phyloP scores from a whole-genome alignment of 176 grass and related monocot genomes.

The Carex kokanica region DNA sequence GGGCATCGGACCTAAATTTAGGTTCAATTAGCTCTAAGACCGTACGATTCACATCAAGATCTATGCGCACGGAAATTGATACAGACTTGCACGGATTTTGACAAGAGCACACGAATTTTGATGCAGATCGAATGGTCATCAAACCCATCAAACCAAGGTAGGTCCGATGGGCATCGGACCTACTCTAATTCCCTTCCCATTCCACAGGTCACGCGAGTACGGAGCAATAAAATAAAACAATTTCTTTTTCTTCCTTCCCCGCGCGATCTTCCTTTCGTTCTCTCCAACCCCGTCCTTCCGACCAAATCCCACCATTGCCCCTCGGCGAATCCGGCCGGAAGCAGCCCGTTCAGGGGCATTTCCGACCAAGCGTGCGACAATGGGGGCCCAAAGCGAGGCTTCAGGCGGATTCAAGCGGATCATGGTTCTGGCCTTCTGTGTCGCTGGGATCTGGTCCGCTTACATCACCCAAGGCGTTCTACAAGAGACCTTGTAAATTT shows the following conservation, averaged over 20 bases:
- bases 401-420: slow-evolving; percentile 37
- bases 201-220: neutral
- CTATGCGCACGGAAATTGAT: too few species aligned
- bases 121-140: too few species aligned
- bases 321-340: slow-evolving; percentile 10
- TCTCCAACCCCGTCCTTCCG: neutral
- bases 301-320: neutral
- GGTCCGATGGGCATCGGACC: too few species aligned
- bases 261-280: neutral
- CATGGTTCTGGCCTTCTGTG: slow-evolving; percentile 79
- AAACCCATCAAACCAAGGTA: too few species aligned
- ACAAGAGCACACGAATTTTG: too few species aligned
- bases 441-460: slow-evolving; percentile 87
- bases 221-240: neutral
- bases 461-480: slow-evolving; percentile 96
- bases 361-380: neutral
- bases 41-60: too few species aligned
- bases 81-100: too few species aligned
- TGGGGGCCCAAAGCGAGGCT: neutral
- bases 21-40: too few species aligned
- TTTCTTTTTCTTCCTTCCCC: neutral
- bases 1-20: too few species aligned
- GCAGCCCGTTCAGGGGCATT: neutral
- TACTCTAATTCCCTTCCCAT: too few species aligned
- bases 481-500: slow-evolving; percentile 80